Conservation (phyloP, 768 basidiomycete species). For the Pleurotus citrinopileatus region DNA sequence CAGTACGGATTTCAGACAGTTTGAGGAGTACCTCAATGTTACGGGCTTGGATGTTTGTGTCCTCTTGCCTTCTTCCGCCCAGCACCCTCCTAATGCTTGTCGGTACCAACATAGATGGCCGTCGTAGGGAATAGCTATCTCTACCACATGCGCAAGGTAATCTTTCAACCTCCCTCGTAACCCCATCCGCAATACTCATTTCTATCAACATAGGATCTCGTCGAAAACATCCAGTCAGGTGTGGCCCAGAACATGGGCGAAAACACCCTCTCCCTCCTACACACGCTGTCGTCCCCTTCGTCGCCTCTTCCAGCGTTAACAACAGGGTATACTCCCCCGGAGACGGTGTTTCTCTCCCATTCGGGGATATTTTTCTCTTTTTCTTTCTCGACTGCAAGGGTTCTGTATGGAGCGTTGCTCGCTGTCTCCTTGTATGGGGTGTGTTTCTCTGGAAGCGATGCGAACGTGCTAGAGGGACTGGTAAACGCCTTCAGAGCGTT, state of each 20-base stretch:
- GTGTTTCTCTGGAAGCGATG: conserved; percentile 25
- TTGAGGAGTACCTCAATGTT: conserved; percentile 85
- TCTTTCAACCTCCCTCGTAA: neutral
- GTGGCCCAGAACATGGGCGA: conserved; percentile 92
- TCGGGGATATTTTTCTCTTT: conserved; percentile 71
- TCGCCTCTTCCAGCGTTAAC: conserved; percentile 72
- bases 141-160: conserved; percentile 90
- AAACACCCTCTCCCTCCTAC: conserved; percentile 77
- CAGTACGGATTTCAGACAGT: conserved; percentile 95
- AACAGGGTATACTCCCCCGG: conserved; percentile 45
- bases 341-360: conserved; percentile 76
- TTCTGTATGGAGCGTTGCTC: conserved; percentile 56
- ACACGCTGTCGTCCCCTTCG: conserved; percentile 63
- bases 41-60: conserved; percentile 82
- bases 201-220: conserved; percentile 53
- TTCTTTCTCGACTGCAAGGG: conserved; percentile 67
- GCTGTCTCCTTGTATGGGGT: conserved; percentile 31
- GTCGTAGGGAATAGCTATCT: conserved; percentile 89
- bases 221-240: conserved; percentile 82
- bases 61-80: neutral
- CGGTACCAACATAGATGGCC: conserved; percentile 86
- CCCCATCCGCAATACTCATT: neutral
- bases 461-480: neutral
- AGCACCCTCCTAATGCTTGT: conserved; percentile 3
- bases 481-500: neutral